Percentiles rank a stretch among this genome's conserved stretches.
phyloP scores from a whole-genome alignment of 306 rosid species.

The Canavalia ensiformis region DNA sequence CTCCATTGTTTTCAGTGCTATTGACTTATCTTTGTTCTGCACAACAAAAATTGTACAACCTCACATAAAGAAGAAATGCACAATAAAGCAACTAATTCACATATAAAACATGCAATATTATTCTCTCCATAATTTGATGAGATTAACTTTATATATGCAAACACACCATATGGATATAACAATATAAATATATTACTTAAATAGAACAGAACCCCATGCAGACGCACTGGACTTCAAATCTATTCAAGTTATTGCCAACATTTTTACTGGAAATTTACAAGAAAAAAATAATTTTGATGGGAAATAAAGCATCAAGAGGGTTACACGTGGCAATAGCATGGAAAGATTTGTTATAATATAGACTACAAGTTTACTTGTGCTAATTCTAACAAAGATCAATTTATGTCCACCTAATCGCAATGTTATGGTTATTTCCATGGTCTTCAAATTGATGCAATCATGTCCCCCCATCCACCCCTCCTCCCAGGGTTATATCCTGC shows the following conservation, averaged over 20 bases:
- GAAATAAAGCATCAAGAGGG: background rate
- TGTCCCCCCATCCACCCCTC: background rate
- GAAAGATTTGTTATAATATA: background rate
- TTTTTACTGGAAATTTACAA: background rate
- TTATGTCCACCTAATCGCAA: background rate
- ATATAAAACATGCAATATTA: conserved; percentile 34
- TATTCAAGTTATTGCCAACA: background rate
- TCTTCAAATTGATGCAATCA: background rate
- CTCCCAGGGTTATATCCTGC: background rate
- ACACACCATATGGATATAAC: background rate
- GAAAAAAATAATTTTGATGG: background rate
- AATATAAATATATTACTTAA: conserved; percentile 3
- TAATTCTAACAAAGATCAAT: conserved; percentile 13
- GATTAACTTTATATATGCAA: conserved; percentile 17
- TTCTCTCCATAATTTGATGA: conserved; percentile 18
- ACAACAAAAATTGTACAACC: conserved; percentile 44
- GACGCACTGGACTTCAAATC: background rate
- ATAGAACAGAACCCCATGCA: background rate
- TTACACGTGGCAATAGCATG: background rate
- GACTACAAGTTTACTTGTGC: background rate
- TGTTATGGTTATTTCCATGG: conserved; percentile 22
- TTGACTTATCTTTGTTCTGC: conserved; percentile 94
- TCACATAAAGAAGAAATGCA: conserved; percentile 35
- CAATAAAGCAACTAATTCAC: conserved; percentile 30
- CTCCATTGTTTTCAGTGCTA: conserved; percentile 94